Evolutionary conservation across 768 basidiomycete species (phyloP), one percentile per base, ranked within the genome.

Genomic region (Grammothele lineata): DNA sequence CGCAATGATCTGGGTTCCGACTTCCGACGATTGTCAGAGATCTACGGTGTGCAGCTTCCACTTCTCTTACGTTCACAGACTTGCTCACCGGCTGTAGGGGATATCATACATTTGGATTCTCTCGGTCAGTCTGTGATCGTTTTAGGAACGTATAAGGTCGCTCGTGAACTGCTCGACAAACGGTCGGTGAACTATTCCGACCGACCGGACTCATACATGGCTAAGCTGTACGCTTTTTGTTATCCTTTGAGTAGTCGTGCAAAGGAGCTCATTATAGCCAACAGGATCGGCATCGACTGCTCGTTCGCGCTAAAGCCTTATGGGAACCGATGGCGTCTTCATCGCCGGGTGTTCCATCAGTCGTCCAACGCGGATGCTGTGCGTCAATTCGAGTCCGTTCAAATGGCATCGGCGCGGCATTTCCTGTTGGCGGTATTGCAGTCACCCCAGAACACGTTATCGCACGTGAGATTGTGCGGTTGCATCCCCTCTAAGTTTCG

Each of bases 61-160:
- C n/a, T n/a, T n/a, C n/a, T n/a, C n/a, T n/a, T n/a, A n/a, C n/a
- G n/a, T n/a, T n/a, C n/a, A n/a, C n/a, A n/a, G n/a, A n/a, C n/a
- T n/a, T 30, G n/a, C n/a, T n/a, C n/a, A n/a, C n/a, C n/a, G n/a
- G n/a, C n/a, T 14, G 27, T 14, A 30, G 27, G 27, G 8, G 27
- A 30, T 14, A 7, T 30, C 27, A 14, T 30, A 14, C 14, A 30
- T 30, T 30, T 30, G 27, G 14, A 30, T 14, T 7, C 27, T 14
- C 40, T 65, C 18, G 65, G 64, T 5, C 55, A 66, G 32, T 37
- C 58, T 10, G 42, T 62, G 24, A 49, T 67, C 49, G 56, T 68
- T 35, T 44, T 67, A 21, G 66, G 64, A 49, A 56, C 61, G 1
- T 35, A 42, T 3, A 35, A 54, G 21, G 46, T 44, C 10, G 62